Conservation (phyloP, 108 stramenopile genomes). For the Nitzschia sp. region DNA sequence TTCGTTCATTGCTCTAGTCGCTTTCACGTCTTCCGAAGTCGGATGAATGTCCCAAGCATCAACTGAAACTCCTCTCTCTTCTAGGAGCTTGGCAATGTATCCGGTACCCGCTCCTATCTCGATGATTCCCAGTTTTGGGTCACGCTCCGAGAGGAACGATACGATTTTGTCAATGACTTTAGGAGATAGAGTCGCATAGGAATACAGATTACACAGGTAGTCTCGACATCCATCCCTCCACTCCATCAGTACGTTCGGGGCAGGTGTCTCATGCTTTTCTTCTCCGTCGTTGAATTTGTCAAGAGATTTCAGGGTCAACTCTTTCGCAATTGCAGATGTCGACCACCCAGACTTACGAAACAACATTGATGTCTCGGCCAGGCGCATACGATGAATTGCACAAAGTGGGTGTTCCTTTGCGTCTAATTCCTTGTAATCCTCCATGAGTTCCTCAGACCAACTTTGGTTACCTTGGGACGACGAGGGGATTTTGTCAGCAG, state of each 20-base stretch:
- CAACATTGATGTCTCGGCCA: conserved; percentile 26
- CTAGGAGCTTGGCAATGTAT: conserved; percentile 49
- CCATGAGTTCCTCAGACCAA: neutral
- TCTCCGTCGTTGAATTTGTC: conserved; percentile 4
- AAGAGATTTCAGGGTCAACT: conserved; percentile 6
- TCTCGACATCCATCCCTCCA: conserved; percentile 74
- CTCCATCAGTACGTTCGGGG: conserved; percentile 39
- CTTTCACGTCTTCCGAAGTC: conserved; percentile 1
- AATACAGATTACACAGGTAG: conserved; percentile 58
- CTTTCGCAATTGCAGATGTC: neutral
- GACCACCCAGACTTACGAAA: conserved; percentile 32
- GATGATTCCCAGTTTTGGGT: conserved; percentile 16
- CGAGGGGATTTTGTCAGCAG: neutral
- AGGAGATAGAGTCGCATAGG: conserved; percentile 55
- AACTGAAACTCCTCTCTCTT: conserved; percentile 24
- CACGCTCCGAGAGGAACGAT: conserved; percentile 3
- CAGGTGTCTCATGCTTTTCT: conserved; percentile 50
- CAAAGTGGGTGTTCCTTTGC: conserved; percentile 29
- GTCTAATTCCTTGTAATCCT: neutral
- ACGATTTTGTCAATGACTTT: conserved; percentile 4
- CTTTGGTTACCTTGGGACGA: neutral
- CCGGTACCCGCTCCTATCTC: conserved; percentile 71
- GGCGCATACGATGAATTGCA: conserved; percentile 32
- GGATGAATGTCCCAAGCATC: conserved; percentile 54
- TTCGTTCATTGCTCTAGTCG: conserved; percentile 36